A percentile compares a stretch with the other conserved stretches of the same genome.
phyloP scores from a whole-genome alignment of 2,329 filamentous ascomycete species.

The Talaromyces sp. region DNA sequence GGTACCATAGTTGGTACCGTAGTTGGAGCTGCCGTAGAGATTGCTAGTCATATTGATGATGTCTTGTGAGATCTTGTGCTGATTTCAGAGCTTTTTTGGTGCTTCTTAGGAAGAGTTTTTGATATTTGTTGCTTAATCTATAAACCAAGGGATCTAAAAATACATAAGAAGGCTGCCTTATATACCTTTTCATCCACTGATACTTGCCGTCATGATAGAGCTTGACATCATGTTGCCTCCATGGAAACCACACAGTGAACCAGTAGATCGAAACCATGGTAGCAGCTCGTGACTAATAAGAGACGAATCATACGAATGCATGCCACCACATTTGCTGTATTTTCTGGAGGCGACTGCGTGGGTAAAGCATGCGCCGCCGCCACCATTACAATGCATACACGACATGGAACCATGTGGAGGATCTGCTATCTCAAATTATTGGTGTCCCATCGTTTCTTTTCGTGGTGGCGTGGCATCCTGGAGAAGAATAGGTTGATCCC shows the following conservation, averaged over 20 bases:
- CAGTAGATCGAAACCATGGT: neutral
- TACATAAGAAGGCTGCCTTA: slow-evolving; percentile 1
- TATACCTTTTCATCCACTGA: neutral
- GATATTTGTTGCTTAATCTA: neutral
- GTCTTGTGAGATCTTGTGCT: neutral
- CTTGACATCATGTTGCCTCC: slow-evolving; percentile 11
- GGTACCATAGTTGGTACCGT: neutral
- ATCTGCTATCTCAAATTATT: neutral
- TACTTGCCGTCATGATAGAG: slow-evolving; percentile 8
- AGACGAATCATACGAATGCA: neutral
- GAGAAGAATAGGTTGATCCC: neutral
- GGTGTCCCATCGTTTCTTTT: neutral
- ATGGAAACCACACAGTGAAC: neutral
- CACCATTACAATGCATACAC: neutral
- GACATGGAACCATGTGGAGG: neutral
- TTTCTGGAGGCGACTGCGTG: neutral
- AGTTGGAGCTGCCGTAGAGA: slow-evolving; percentile 1
- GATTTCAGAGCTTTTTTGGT: neutral
- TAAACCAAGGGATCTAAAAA: neutral
- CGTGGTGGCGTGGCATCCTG: neutral
- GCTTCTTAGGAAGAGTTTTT: neutral
- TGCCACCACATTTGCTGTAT: neutral
- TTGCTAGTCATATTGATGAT: slow-evolving; percentile 5
- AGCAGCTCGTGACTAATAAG: neutral
- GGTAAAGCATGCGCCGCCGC: neutral